Evolutionary conservation across 2,329 filamentous ascomycete species (phyloP), one percentile per base, ranked within the genome.

Genomic region (Ascochyta koolunga): DNA sequence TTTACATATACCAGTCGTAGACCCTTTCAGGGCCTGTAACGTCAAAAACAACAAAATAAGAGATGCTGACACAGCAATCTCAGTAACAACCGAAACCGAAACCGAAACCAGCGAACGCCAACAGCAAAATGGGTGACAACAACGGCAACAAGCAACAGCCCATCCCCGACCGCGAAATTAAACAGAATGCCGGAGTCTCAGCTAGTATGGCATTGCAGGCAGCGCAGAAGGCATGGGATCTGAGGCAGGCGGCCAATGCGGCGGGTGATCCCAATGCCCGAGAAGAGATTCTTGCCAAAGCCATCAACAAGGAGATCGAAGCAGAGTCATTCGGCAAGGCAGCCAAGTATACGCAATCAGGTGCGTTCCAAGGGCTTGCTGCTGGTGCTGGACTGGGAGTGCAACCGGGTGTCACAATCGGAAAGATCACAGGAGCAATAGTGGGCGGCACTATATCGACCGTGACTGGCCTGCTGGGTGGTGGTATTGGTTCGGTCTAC

Each of bases 261-360:
- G 73, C 73, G 2, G 72, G 68, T 21, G 72, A 77, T 48, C 66
- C 74, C 9, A 57, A 75, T 40, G 74, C 70, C 40, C 68, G 74
- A 46, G 70, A 77, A 61, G 66, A 74, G 48, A 72, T 74, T 15
- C 67, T 76, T 8, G 72, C 71, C 2, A 72, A 75, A 59, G 74
- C 74, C 18, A 67, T 77, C 57, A 73, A 76, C 55, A 75, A 74
- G 48, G 71, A 75, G 39, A 75, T 77, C 36, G 73, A 77, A 59
- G 74, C 74, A 2, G 74, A 76, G 43, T 75, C 72, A 0, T 76
- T 77, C 44, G 74, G 74, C 27, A 77, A 77, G 50, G 72, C 74
- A 19, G 74, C 74, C 15, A 76, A 77, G 32, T 77, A 77, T 24
- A 70, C 71, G 2, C 71, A 68, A 24, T 72, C 72, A 1, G 74